phyloP scores from a whole-genome alignment of 805 yeast genomes.

The Suhomyces pyralidae region DNA sequence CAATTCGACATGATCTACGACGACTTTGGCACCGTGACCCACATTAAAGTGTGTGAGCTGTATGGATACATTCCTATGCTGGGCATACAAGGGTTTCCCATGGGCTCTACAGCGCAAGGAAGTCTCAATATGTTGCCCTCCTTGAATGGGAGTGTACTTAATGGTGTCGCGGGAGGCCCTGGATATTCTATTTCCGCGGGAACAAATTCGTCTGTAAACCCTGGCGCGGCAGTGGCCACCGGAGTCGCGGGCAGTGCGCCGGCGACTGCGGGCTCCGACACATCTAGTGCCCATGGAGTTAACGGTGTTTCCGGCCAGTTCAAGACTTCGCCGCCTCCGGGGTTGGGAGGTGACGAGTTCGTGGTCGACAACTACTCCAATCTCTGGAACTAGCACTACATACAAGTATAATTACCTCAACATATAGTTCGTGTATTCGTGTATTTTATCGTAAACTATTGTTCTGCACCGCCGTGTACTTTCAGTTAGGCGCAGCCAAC shows the following conservation, averaged over 20 bases:
- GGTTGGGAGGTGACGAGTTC: conserved; percentile 8
- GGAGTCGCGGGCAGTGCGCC: neutral
- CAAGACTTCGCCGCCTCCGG: conserved; percentile 13
- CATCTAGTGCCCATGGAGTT: neutral
- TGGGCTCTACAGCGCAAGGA: neutral
- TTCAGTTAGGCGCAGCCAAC: neutral
- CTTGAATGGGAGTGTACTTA: neutral
- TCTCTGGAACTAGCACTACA: neutral
- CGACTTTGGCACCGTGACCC: conserved; percentile 44
- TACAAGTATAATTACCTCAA: neutral
- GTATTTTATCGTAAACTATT: neutral
- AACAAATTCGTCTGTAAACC: neutral
- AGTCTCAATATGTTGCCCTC: neutral
- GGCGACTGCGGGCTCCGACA: neutral
- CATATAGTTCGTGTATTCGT: neutral
- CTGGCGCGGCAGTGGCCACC: neutral
- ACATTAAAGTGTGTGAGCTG: conserved; percentile 28
- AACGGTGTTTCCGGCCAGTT: neutral
- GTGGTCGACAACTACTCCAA: neutral
- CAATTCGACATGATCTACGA: conserved; percentile 45
- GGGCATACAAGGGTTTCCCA: neutral
- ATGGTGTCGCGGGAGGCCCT: neutral
- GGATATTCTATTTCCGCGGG: neutral
- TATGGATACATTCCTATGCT: neutral
- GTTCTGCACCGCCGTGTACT: neutral